Evolutionary conservation across 2,329 filamentous ascomycete species (phyloP), one percentile per base, ranked within the genome.

Genomic region (Nemania sp.): DNA sequence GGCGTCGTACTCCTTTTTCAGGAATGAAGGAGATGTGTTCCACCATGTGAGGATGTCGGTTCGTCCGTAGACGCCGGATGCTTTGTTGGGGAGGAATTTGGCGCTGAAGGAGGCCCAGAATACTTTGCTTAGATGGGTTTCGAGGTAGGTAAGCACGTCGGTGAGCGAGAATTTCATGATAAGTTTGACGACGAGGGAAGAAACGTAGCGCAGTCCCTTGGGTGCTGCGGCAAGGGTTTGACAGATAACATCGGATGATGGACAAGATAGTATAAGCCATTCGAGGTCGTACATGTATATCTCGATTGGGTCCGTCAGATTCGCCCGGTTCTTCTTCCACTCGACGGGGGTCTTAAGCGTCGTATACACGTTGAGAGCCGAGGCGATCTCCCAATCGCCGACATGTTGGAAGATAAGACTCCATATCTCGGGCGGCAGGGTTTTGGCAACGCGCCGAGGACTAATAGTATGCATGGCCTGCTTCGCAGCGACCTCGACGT

Each of bases 91-190:
- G 2, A 97, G 80, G 39, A 91, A 87, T 37, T 89, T 89, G 40
- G 90, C 89, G 67, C 92, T 92, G 24, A 92, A 94, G 2, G 68
- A 70, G 2, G 87, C 85, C 80, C 88, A 91, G 74, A 95, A 94
- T 3, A 97, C 82, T 55, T 95, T 78, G 4, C 80, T 71, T 83
- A 70, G 80, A 44, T 84, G 77, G 20, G 81, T 80, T 60, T 88
- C 85, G 0, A 91, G 75, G 65, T 88, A 91, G 2, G 83, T 82
- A 28, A 97, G 81, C 3, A 96, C 83, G 11, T 89, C 84, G 14
- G 87, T 88, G 62, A 93, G 86, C 36, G 87, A 89, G 69, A 97
- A 97, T 61, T 94, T 91, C 75, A 97, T 91, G 63, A 96, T 91
- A 34, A 96, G 82, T 66, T 92, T 91, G 57, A 94, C 89, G 31